A percentile compares a stretch with the other conserved stretches of the same genome.
Evolutionary conservation across 1,284 basidiomycete species (phyloP).

Genomic region (Ustilago loliicola): DNA sequence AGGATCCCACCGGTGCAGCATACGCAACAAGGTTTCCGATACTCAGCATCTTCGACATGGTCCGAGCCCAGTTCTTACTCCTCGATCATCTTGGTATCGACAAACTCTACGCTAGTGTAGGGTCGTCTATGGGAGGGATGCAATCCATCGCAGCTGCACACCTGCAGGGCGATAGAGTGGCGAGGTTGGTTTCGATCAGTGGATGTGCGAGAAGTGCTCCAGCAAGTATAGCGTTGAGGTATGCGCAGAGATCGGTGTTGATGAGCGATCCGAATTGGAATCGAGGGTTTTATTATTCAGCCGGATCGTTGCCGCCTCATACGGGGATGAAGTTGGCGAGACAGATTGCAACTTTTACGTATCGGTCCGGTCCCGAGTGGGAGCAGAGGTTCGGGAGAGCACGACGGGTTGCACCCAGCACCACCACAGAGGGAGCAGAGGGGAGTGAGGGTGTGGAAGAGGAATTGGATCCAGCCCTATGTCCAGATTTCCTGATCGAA

Average conservation of each 20-base stretch:
- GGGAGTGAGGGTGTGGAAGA: constrained; percentile 16
- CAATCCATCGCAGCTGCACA: constrained; percentile 95
- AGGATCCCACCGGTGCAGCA: constrained; percentile 72
- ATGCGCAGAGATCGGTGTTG: constrained; percentile 91
- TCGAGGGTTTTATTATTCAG: constrained; percentile 94
- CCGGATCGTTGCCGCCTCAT: constrained; percentile 84
- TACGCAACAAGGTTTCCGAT: constrained; percentile 94
- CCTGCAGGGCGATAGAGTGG: constrained; percentile 89
- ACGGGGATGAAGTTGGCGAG: constrained; percentile 98
- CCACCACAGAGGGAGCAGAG: not conserved
- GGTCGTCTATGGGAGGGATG: constrained; percentile 97
- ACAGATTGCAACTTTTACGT: constrained; percentile 99
- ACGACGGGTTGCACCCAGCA: constrained; percentile 71
- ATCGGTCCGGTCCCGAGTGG: constrained; percentile 99
- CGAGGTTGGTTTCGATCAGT: constrained; percentile 90
- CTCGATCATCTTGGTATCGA: constrained; percentile 87
- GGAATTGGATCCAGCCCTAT: constrained; percentile 75
- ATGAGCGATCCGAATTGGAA: constrained; percentile 99
- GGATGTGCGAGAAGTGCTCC: constrained; percentile 92
- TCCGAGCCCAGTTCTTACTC: constrained; percentile 86
- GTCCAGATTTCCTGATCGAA: constrained; percentile 98
- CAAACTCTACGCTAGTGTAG: constrained; percentile 90
- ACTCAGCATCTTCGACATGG: constrained; percentile 96
- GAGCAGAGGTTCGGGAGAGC: constrained; percentile 93
- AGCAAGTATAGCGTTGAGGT: constrained; percentile 92